A percentile compares a stretch with the other conserved stretches of the same genome.
These are phyloP conservation scores for Populus deltoides DNA, from an alignment of 345 rosid genomes.

Conservation along the genomic window DNA sequence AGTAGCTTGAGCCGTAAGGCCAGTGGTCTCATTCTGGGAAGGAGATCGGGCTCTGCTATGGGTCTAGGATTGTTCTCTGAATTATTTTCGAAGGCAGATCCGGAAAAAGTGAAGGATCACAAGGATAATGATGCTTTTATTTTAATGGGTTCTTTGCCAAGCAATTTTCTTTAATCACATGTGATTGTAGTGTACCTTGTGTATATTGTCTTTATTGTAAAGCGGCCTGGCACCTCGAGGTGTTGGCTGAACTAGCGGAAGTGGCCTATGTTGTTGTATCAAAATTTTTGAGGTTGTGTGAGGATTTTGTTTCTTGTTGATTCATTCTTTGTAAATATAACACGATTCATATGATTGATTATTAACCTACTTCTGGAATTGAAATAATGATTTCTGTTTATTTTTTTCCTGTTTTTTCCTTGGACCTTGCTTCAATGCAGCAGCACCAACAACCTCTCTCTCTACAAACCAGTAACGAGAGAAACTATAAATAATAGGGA, in stretches of 20 bases:
- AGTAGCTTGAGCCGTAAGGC: slow-evolving; percentile 24
- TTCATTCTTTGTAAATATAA: not conserved
- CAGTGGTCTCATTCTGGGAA: slow-evolving; percentile 33
- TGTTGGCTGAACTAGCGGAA: not conserved
- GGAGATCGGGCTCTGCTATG: slow-evolving; percentile 43
- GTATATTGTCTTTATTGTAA: slow-evolving; percentile 16
- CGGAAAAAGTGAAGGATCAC: slow-evolving; percentile 29
- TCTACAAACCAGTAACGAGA: no score
- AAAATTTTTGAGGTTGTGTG: slow-evolving; percentile 1
- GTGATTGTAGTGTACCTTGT: slow-evolving; percentile 13
- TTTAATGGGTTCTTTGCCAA: slow-evolving; percentile 76
- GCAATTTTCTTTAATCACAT: slow-evolving; percentile 43
- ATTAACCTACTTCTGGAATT: no score
- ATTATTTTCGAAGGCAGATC: slow-evolving; percentile 55
- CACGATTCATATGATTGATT: not conserved
- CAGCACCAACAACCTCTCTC: no score
- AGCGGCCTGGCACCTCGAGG: not conserved
- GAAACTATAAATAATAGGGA: no score
- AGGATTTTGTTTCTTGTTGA: not conserved
- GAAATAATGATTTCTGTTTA: no score
- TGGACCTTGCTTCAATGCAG: no score
- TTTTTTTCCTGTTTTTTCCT: no score
- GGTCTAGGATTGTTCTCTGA: slow-evolving; percentile 52
- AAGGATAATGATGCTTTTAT: slow-evolving; percentile 52
- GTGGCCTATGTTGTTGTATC: slow-evolving; percentile 1